Conservation (phyloP, 2,329 filamentous ascomycete species). For the Fusarium anguioides region DNA sequence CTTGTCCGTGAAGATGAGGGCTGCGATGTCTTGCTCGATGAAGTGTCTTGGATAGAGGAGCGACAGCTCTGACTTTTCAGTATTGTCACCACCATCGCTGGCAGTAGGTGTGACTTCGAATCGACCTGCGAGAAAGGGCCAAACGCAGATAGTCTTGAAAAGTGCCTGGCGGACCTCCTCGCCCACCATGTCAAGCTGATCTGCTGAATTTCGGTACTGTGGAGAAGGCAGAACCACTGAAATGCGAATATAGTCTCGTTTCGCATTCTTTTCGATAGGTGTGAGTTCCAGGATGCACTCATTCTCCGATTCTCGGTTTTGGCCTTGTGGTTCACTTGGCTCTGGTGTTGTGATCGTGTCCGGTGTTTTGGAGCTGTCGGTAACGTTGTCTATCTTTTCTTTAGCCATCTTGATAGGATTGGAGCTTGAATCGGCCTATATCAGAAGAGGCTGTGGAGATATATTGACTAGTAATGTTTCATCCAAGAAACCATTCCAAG, state of each 20-base stretch:
- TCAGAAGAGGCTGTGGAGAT: not conserved
- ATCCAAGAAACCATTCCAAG: not conserved
- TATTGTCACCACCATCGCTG: not conserved
- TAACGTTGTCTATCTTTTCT: not conserved
- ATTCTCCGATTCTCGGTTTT: not conserved
- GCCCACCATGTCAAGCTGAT: not conserved
- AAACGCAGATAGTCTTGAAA: conserved; percentile 15
- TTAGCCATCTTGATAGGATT: not conserved
- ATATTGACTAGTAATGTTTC: not conserved
- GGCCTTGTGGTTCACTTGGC: not conserved
- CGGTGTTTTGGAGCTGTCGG: not conserved
- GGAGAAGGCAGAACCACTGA: conserved; percentile 16
- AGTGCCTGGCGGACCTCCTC: not conserved
- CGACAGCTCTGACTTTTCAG: not conserved
- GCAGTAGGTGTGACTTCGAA: not conserved
- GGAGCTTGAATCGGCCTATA: not conserved
- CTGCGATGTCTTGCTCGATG: not conserved
- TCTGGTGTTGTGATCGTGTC: no score
- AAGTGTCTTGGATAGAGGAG: conserved; percentile 13
- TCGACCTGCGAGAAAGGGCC: conserved; percentile 30
- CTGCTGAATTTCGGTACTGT: not conserved
- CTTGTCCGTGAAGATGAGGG: not conserved
- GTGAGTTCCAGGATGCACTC: conserved; percentile 16
- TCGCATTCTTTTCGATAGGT: conserved; percentile 28
- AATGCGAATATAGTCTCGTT: conserved; percentile 30